Evolutionary conservation across 306 rosid species (phyloP).

Genomic region (Malus sieversii): DNA sequence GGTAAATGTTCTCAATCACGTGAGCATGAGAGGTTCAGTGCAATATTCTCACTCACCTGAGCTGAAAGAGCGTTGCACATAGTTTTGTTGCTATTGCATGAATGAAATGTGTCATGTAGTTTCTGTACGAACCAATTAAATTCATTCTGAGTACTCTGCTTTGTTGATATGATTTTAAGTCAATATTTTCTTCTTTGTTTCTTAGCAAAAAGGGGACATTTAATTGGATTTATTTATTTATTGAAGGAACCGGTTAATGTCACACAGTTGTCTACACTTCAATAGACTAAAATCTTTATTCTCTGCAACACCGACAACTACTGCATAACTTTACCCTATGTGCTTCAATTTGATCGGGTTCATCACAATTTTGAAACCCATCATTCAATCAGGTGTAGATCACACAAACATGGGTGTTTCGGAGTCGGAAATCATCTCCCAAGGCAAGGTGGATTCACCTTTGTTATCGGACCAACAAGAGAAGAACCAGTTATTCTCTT

Average conservation of each 20-base stretch:
- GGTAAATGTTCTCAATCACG: too few species aligned
- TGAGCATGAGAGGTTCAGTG: too few species aligned
- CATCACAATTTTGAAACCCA: neutral
- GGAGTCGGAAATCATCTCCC: conserved; percentile 38
- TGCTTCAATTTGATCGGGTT: neutral
- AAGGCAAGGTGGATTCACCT: conserved; percentile 38
- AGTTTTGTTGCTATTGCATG: neutral
- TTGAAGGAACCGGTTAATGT: neutral
- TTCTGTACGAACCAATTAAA: neutral
- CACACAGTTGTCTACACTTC: neutral
- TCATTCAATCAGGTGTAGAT: neutral
- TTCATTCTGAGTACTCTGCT: neutral
- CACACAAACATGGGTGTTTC: neutral
- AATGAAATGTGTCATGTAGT: neutral
- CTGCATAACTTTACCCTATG: neutral
- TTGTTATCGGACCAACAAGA: conserved; percentile 18
- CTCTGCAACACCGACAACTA: neutral
- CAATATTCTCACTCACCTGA: too few species aligned
- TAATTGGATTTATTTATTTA: neutral
- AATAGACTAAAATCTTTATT: too few species aligned
- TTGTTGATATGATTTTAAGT: neutral
- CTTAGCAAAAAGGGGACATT: neutral
- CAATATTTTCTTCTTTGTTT: neutral
- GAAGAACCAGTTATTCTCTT: conserved; percentile 22
- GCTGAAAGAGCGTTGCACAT: neutral